These are phyloP conservation scores for Mortierella sp. DNA, from an alignment of 371 early-diverging fungal genomes.

Conservation along the genomic window DNA sequence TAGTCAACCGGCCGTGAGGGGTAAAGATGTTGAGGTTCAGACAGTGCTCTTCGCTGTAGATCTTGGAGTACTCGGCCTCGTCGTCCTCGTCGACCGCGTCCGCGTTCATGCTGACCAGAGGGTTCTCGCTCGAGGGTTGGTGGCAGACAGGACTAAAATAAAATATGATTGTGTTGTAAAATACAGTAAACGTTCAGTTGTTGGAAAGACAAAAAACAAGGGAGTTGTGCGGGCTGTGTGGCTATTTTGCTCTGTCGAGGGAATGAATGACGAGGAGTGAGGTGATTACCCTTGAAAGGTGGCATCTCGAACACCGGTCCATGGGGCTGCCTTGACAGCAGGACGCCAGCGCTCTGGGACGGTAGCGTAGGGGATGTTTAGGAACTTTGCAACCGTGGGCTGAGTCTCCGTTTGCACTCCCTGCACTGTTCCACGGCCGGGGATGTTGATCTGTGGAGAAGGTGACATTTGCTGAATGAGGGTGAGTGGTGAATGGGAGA, in stretches of 20 bases:
- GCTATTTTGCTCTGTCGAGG: no score
- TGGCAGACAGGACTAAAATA: constrained; percentile 45
- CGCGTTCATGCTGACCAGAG: constrained; percentile 31
- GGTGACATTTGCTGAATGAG: constrained; percentile 13
- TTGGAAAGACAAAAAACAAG: neutral
- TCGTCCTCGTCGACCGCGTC: constrained; percentile 33
- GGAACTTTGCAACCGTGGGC: constrained; percentile 45
- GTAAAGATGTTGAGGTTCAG: constrained; percentile 58
- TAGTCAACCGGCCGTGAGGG: constrained; percentile 26
- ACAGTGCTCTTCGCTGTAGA: constrained; percentile 50
- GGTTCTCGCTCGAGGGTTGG: constrained; percentile 45
- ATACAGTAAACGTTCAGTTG: neutral
- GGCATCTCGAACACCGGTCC: constrained; percentile 53
- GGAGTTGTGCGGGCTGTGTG: neutral
- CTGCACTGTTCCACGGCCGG: constrained; percentile 35
- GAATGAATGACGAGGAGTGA: neutral
- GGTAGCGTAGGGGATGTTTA: constrained; percentile 55
- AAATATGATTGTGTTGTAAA: neutral
- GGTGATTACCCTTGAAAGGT: constrained; percentile 33
- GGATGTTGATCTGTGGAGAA: constrained; percentile 32
- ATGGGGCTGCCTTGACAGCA: constrained; percentile 37
- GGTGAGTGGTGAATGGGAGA: neutral
- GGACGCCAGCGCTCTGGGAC: constrained; percentile 51
- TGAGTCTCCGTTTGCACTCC: constrained; percentile 26
- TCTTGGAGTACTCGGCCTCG: constrained; percentile 38